Conservation (phyloP, 345 rosid species). For the Moringa oleifera region DNA sequence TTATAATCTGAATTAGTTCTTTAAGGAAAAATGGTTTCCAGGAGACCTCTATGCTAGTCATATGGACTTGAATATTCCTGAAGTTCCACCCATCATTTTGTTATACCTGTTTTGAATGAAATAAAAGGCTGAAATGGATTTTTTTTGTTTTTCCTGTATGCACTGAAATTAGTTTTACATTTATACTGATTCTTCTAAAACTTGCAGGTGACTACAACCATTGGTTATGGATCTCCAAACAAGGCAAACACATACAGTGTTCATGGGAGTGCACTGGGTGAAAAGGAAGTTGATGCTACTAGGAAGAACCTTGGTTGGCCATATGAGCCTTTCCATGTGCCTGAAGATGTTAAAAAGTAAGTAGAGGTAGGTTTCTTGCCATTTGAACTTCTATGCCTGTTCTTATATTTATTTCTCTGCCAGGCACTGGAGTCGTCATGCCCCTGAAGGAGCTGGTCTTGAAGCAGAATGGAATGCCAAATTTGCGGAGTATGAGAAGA, state of each 20-base stretch:
- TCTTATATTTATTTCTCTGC: constrained; percentile 7
- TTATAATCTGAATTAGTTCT: not conserved
- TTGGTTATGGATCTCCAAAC: constrained; percentile 75
- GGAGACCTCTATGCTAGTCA: not conserved
- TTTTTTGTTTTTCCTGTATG: too few relatives aligned
- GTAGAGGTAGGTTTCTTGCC: constrained; percentile 1
- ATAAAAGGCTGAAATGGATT: not conserved
- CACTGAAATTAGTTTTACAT: not conserved
- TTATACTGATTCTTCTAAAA: not conserved
- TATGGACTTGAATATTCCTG: not conserved
- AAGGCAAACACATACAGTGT: constrained; percentile 62
- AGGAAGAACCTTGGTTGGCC: constrained; percentile 75
- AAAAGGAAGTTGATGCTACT: constrained; percentile 76
- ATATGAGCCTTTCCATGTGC: constrained; percentile 59
- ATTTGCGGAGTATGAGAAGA: constrained; percentile 72
- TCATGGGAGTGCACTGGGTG: constrained; percentile 68
- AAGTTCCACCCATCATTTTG: not conserved
- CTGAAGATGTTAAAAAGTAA: constrained; percentile 65
- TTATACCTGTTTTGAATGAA: not conserved
- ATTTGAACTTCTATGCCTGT: not conserved
- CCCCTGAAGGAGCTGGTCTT: constrained; percentile 43
- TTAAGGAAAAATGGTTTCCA: not conserved
- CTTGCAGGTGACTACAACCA: constrained; percentile 64
- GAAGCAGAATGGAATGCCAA: constrained; percentile 82
- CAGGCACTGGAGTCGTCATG: constrained; percentile 87